A percentile compares a stretch with the other conserved stretches of the same genome.
Evolutionary conservation across 176 grass and related monocot species (phyloP).

Genomic region (Zea luxurians): DNA sequence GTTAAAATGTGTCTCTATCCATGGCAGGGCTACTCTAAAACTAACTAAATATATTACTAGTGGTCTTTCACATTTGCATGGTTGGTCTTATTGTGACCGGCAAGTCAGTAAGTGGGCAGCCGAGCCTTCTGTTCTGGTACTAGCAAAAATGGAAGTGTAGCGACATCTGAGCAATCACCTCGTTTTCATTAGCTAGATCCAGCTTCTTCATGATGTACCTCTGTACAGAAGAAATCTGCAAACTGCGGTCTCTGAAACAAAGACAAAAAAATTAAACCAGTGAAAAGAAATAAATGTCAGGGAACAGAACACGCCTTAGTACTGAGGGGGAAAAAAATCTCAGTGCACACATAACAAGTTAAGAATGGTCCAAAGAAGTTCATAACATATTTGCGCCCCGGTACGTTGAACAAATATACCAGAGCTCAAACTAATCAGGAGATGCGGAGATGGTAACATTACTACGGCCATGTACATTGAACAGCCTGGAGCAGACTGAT

Average conservation of each 20-base stretch:
- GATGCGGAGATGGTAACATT: background rate
- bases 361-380: background rate
- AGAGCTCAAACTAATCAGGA: background rate
- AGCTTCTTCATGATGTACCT: constrained; percentile 77
- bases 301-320: background rate
- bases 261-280: constrained; percentile 2
- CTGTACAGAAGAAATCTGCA: constrained; percentile 69
- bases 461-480: background rate
- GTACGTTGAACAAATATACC: background rate
- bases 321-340: background rate
- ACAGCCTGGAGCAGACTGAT: background rate
- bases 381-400: background rate
- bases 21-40: background rate
- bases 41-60: background rate
- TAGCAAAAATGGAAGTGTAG: constrained; percentile 19
- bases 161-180: constrained; percentile 49
- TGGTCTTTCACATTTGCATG: background rate
- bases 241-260: constrained; percentile 63
- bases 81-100: background rate
- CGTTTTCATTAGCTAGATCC: constrained; percentile 63
- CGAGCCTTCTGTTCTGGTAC: background rate
- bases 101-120: background rate
- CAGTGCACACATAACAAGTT: background rate
- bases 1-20: background rate
- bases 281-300: constrained; percentile 23